Evolutionary conservation across 352 stramenopile species (phyloP).

Genomic region (Phytophthora palmivora): DNA sequence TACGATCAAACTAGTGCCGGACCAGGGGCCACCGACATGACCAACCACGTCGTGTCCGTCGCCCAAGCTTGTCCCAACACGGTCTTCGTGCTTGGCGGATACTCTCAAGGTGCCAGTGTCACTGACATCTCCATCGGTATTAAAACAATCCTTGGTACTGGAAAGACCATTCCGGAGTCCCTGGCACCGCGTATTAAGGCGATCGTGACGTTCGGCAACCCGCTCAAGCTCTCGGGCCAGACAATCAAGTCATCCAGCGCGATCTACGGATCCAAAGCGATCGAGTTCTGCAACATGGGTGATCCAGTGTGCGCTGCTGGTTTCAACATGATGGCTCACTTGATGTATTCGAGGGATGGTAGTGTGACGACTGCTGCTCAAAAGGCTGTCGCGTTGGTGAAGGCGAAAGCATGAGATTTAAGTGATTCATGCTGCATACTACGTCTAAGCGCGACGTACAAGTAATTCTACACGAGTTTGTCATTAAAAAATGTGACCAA

Average conservation of each 20-base stretch:
- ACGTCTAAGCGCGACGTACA: neutral
- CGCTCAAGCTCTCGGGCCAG: constrained; percentile 36
- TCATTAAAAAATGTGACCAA: too few species aligned
- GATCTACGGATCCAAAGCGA: constrained; percentile 36
- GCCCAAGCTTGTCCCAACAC: constrained; percentile 40
- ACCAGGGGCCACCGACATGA: constrained; percentile 42
- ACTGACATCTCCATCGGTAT: constrained; percentile 44
- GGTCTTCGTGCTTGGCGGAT: constrained; percentile 37
- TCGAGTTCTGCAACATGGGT: constrained; percentile 41
- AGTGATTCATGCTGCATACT: neutral
- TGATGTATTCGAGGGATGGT: constrained; percentile 38
- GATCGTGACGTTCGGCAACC: constrained; percentile 48
- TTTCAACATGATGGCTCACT: constrained; percentile 38
- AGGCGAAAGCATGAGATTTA: neutral
- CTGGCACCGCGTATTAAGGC: constrained; percentile 38
- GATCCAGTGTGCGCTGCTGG: constrained; percentile 44
- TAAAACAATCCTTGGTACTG: constrained; percentile 28
- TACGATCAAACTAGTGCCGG: constrained; percentile 36
- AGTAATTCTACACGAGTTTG: neutral
- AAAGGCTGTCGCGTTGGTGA: constrained; percentile 30
- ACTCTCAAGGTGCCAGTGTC: constrained; percentile 43
- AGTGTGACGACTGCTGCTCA: constrained; percentile 33
- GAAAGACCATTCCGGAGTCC: constrained; percentile 31
- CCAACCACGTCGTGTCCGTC: constrained; percentile 36
- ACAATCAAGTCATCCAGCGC: constrained; percentile 34